Evolutionary conservation across 352 stramenopile species (phyloP).

Genomic region (Globisporangium uncinulatum): DNA sequence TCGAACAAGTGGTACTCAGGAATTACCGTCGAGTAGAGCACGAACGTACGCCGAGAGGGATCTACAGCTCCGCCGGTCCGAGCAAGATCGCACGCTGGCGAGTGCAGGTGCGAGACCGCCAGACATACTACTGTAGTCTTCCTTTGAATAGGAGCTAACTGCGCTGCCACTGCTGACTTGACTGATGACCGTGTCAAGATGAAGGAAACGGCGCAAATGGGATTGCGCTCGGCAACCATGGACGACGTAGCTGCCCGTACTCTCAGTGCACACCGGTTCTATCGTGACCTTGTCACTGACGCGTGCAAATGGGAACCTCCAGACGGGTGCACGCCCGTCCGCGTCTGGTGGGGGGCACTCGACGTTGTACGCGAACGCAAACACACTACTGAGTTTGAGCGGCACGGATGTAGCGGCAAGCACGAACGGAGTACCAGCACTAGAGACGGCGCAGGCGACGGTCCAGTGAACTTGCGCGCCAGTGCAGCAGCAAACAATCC

Average conservation of each 20-base stretch:
- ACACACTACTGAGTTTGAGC: too few species aligned
- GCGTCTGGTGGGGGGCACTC: too few species aligned
- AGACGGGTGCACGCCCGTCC: too few species aligned
- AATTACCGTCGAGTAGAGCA: constrained; percentile 56
- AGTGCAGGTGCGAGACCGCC: constrained; percentile 21
- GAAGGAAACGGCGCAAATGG: constrained; percentile 17
- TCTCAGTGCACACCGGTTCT: constrained; percentile 32
- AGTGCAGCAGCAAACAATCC: too few species aligned
- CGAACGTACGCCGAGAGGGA: constrained; percentile 38
- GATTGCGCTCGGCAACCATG: constrained; percentile 35
- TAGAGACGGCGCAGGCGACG: too few species aligned
- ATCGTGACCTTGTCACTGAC: constrained; percentile 30
- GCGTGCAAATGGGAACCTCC: constrained; percentile 30
- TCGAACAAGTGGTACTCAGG: constrained; percentile 41
- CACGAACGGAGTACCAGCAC: too few species aligned
- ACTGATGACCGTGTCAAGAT: not conserved
- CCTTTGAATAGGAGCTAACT: not conserved
- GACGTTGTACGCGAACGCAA: too few species aligned
- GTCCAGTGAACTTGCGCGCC: too few species aligned
- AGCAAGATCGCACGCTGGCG: constrained; percentile 37
- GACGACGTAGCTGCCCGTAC: constrained; percentile 25
- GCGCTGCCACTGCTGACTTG: too few species aligned
- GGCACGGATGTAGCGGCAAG: too few species aligned
- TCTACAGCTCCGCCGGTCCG: constrained; percentile 46
- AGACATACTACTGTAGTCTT: constrained; percentile 11